phyloP scores from a whole-genome alignment of 768 basidiomycete genomes.

The Hydnum rufescens region DNA sequence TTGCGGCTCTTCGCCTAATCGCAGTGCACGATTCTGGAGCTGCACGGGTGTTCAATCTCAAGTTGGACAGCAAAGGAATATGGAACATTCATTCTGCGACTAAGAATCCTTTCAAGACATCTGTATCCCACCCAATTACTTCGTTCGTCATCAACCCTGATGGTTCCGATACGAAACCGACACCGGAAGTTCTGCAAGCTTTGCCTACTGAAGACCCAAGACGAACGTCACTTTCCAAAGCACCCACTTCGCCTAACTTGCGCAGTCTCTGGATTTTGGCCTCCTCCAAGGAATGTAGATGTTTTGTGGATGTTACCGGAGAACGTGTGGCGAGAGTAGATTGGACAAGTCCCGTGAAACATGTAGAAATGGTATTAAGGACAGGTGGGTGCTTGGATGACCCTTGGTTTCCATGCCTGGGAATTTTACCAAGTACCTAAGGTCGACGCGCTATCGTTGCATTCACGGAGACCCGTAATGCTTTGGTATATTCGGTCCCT shows the following conservation, averaged over 20 bases:
- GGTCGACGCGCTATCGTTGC: constrained; percentile 36
- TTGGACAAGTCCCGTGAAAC: constrained; percentile 35
- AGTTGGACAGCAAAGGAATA: constrained; percentile 4
- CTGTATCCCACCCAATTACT: neutral
- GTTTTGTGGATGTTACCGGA: constrained; percentile 38
- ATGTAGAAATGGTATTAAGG: constrained; percentile 36
- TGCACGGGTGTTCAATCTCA: constrained; percentile 35
- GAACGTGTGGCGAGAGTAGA: constrained; percentile 47
- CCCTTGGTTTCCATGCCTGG: no score
- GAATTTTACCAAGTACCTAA: no score
- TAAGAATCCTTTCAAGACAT: constrained; percentile 1
- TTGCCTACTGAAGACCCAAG: constrained; percentile 23
- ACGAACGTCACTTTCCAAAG: constrained; percentile 24
- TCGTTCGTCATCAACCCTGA: constrained; percentile 35
- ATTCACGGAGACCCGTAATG: constrained; percentile 24
- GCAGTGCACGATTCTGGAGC: constrained; percentile 37
- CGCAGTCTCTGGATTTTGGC: constrained; percentile 40
- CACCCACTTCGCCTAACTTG: constrained; percentile 16
- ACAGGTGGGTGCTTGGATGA: constrained; percentile 27
- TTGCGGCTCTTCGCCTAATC: constrained; percentile 36
- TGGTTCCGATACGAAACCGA: constrained; percentile 22
- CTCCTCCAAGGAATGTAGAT: constrained; percentile 36
- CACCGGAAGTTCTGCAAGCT: constrained; percentile 10
- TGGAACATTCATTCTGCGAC: neutral
- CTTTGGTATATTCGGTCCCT: constrained; percentile 2